Conservation (phyloP, 768 basidiomycete species). For the Tylopilus balloui region DNA sequence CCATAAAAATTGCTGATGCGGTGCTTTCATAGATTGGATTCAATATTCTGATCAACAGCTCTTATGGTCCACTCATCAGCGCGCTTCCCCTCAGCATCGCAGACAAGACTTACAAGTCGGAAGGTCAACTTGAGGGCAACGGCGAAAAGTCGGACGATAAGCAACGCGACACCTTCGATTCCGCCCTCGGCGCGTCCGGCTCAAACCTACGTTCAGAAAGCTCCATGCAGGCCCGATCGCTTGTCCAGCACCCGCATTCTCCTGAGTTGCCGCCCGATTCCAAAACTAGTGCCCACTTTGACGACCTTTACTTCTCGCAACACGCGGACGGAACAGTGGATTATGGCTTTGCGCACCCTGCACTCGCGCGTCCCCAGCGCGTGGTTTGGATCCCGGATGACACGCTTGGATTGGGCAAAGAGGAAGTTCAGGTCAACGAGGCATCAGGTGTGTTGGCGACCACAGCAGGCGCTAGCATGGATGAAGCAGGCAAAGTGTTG, state of each 20-base stretch:
- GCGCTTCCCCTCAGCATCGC: conserved; percentile 78
- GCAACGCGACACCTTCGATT: conserved; percentile 11
- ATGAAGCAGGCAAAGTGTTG: conserved; percentile 54
- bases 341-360: conserved; percentile 87
- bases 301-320: conserved; percentile 23
- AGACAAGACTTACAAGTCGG: conserved; percentile 51
- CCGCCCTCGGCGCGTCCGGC: conserved; percentile 5
- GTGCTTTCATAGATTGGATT: conserved; percentile 46
- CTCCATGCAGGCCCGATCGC: not conserved
- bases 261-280: conserved; percentile 2
- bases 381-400: conserved; percentile 86
- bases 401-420: conserved; percentile 42
- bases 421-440: conserved; percentile 56
- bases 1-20: not conserved
- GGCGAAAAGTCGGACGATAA: conserved; percentile 15
- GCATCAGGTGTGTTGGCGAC: conserved; percentile 50
- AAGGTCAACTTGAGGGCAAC: not conserved
- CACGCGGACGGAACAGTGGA: conserved; percentile 30
- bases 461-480: conserved; percentile 50
- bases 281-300: conserved; percentile 8
- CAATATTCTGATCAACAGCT: conserved; percentile 69
- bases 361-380: conserved; percentile 65
- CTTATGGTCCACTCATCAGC: conserved; percentile 72
- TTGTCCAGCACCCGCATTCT: not conserved
- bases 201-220: not conserved